Conservation (phyloP, 2,329 filamentous ascomycete species). For the Monosporascus sp. region DNA sequence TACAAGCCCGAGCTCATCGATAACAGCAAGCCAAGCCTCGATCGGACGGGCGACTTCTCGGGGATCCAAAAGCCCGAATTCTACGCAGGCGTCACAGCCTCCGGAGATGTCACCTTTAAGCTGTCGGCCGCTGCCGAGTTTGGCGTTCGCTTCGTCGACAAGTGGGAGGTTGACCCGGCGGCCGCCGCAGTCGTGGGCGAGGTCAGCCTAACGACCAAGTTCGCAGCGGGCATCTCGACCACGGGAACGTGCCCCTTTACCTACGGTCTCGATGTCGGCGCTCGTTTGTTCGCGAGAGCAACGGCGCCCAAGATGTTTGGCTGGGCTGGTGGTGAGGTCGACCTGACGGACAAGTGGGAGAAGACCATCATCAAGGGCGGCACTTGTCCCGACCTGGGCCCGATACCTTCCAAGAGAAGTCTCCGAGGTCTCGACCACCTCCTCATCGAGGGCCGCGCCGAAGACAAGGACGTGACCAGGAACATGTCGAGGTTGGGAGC, state of each 20-base stretch:
- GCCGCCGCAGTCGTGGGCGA: constrained; percentile 16
- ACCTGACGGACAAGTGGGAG: constrained; percentile 7
- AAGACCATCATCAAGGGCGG: constrained; percentile 11
- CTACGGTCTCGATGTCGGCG: constrained; percentile 16
- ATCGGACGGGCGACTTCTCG: constrained; percentile 9
- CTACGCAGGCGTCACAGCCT: constrained; percentile 14
- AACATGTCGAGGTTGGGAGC: too few species aligned
- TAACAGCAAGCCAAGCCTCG: constrained; percentile 9
- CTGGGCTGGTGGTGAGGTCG: constrained; percentile 11
- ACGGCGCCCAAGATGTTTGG: constrained; percentile 11
- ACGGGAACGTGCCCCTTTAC: not conserved
- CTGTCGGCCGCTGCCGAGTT: constrained; percentile 16
- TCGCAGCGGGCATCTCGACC: constrained; percentile 2
- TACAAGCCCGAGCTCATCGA: constrained; percentile 9
- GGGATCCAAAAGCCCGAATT: constrained; percentile 13
- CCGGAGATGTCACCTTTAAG: constrained; percentile 11
- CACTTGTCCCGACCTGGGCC: constrained; percentile 14
- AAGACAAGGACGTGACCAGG: too few species aligned
- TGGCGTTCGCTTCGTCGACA: constrained; percentile 14
- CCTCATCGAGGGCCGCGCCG: constrained; percentile 1
- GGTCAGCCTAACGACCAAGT: constrained; percentile 10
- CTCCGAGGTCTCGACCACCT: constrained; percentile 2
- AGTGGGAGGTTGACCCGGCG: constrained; percentile 11
- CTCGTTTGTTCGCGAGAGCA: constrained; percentile 13
- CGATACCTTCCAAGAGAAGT: constrained; percentile 5